Conservation (phyloP, 805 yeast species). For the Kluyveromyces wickerhamii region DNA sequence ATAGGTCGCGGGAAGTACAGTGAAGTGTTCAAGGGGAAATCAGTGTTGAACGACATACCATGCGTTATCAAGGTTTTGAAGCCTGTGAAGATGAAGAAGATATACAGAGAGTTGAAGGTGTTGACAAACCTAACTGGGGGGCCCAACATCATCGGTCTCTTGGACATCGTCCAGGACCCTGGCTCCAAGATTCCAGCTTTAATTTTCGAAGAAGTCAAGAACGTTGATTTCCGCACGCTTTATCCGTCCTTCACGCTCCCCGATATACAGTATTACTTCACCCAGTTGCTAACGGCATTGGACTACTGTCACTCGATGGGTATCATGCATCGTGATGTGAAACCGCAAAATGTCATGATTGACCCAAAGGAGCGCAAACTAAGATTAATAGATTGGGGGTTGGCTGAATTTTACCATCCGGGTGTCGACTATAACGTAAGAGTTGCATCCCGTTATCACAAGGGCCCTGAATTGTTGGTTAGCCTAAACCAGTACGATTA, state of each 20-base stretch:
- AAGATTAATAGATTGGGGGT: constrained; percentile 88
- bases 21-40: constrained; percentile 84
- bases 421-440: constrained; percentile 86
- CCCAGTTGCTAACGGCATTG: constrained; percentile 70
- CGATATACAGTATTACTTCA: constrained; percentile 79
- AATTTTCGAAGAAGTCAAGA: constrained; percentile 76
- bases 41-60: constrained; percentile 48
- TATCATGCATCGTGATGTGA: constrained; percentile 89
- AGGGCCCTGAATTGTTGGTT: constrained; percentile 85
- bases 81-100: constrained; percentile 89
- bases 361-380: constrained; percentile 58
- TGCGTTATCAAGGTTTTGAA: constrained; percentile 87
- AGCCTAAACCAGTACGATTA: constrained; percentile 81
- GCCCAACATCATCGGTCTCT: constrained; percentile 64
- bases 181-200: constrained; percentile 81
- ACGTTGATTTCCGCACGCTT: constrained; percentile 77
- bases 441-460: constrained; percentile 85
- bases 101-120: constrained; percentile 83
- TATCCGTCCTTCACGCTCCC: constrained; percentile 70
- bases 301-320: constrained; percentile 92
- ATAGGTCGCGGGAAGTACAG: constrained; percentile 91
- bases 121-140: constrained; percentile 80
- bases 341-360: constrained; percentile 91
- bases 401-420: constrained; percentile 87
- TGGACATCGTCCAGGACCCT: constrained; percentile 84